Evolutionary conservation across 2,329 filamentous ascomycete species (phyloP), one percentile per base, ranked within the genome.

Genomic region (Penicillium expansum): DNA sequence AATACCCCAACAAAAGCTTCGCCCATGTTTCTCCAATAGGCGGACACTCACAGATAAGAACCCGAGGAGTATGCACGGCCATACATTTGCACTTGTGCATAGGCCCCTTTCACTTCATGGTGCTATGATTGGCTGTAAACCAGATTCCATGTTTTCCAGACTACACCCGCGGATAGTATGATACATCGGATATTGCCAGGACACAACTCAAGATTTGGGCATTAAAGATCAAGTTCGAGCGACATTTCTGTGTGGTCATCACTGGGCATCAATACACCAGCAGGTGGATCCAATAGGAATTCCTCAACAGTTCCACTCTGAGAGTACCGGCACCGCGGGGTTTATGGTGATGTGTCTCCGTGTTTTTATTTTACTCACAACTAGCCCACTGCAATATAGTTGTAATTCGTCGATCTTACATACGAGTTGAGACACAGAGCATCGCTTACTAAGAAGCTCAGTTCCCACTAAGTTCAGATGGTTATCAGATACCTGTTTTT

Each of bases 211-310:
- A 20, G 13, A 50, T 18, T 55, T 18, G 30, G 18, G 45, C 22
- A 30, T 52, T 47, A 16, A 38, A 22, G 8, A 20, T 6, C 13
- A 4, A 37, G 43, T 22, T 22, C 48, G 5, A 30, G 48, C 29
- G 24, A n/a, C 13, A 22, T 32, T n/a, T 32, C n/a, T 52, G 30
- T 18, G 24, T 30, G 24, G 8, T 13, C 29, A 22, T 22, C 11
- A 50, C 45, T 37, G 45, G 52, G 38, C 38, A 50, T 11, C 22
- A 43, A 55, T n/a, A 47, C 30, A 33, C 44, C 14, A 13, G 11
- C 13, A n/a, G 37, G 38, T 55, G 45, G 52, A 50, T 18, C 52
- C 37, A 48, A 49, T 48, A 24, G 20, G 18, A n/a, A 41, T 41
- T 18, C 18, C 18, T 33, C 14, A 22, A 14, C 38, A 52, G 30